Base-by-base conservation (phyloP, 169 alveolate genomes). In the Plasmodium fragile region DNA sequence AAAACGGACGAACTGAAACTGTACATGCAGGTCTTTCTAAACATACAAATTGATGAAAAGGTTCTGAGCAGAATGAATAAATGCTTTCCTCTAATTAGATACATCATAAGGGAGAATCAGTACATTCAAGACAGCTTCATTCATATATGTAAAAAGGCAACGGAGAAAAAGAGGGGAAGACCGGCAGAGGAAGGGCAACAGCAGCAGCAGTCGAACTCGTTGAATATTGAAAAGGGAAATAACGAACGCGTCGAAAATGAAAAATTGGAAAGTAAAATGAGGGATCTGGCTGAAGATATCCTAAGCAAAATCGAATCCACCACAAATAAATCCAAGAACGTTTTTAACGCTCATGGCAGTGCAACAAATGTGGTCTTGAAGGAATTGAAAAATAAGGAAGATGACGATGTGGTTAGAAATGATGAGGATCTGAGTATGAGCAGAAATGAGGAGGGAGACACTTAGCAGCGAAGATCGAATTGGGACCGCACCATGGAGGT, bases 101-200 rank as follows among this genome's bases (percentile, higher is more conserved):
- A 89, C 39, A 80, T 89, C 8, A 77, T 89, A 41, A 52, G 94
- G 69, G 94, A 89, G 71, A 89, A 89, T 78, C 83, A 89, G 53
- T 53, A 89, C 81, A 25, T 89, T 16, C 90, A 32, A 7, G 83
- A 89, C 6, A 79, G 49, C 34, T 89, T 89, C 45, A 49, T 89
- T 25, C 82, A 65, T 6, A 80, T 89, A 65, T 89, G 91, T 41
- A 89, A 89, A 43, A 89, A 80, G 49, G 94, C 94, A 7, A 49
- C 91, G 22, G 94, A 89, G 45, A 89, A 89, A 89, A 89, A 80
- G 71, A 78, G 94, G 49, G 94, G 94, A 3, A 89, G 94, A 65
- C 94, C 94, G 22, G 77, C 90, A 25, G 94, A 89, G 45, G 94
- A 89, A 25, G 75, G 39, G 1, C 94, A 89, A 4, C 94, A 89